Conservation (phyloP, 805 yeast species). For the Starmerella ratchasimensis region DNA sequence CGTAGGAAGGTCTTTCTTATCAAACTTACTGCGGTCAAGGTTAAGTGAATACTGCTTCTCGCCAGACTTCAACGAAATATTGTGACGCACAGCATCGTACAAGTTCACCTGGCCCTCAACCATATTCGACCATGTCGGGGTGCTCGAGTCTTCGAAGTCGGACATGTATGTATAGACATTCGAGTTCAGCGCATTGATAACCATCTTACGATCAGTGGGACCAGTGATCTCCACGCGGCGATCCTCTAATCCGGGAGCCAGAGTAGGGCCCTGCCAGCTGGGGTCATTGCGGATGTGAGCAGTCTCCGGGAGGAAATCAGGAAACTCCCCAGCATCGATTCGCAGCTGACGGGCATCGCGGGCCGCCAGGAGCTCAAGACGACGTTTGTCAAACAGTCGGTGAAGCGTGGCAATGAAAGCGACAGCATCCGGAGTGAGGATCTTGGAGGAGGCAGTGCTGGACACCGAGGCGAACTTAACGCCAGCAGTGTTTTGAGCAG, state of each 20-base stretch:
- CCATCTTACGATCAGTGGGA: slow-evolving; percentile 65
- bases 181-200: slow-evolving; percentile 56
- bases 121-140: slow-evolving; percentile 58
- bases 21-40: slow-evolving; percentile 29
- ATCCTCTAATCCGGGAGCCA: slow-evolving; percentile 55
- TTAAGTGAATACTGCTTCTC: slow-evolving; percentile 40
- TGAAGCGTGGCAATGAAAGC: slow-evolving; percentile 55
- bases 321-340: slow-evolving; percentile 49
- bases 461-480: slow-evolving; percentile 44
- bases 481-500: slow-evolving; percentile 29
- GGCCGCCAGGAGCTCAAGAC: slow-evolving; percentile 42
- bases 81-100: slow-evolving; percentile 52
- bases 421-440: slow-evolving; percentile 47
- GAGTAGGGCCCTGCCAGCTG: slow-evolving; percentile 57
- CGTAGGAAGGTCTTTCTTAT: slow-evolving; percentile 37
- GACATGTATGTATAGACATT: slow-evolving; percentile 63
- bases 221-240: slow-evolving; percentile 67
- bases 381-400: slow-evolving; percentile 44
- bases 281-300: slow-evolving; percentile 47
- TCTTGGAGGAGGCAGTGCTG: slow-evolving; percentile 36
- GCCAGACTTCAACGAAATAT: slow-evolving; percentile 31
- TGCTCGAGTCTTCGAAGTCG: slow-evolving; percentile 59
- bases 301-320: slow-evolving; percentile 59
- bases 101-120: slow-evolving; percentile 58
- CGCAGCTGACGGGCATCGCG: slow-evolving; percentile 42